phyloP scores from a whole-genome alignment of 352 stramenopile genomes.

The Pythium aquatile region DNA sequence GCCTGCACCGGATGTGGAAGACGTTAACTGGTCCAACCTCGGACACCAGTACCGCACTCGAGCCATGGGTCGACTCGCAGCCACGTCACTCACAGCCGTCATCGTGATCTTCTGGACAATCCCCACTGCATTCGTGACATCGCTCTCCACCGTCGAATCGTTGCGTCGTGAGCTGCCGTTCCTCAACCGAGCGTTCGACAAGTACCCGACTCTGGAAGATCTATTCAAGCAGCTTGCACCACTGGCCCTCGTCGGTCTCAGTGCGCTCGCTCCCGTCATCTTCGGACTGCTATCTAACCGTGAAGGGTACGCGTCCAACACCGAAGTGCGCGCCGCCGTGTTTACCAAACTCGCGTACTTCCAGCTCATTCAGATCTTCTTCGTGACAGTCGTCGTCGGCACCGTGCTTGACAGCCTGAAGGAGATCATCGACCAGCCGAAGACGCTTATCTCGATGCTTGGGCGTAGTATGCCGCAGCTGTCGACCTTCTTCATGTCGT shows the following conservation, averaged over 20 bases:
- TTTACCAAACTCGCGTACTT: conserved; percentile 84
- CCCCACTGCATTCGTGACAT: conserved; percentile 73
- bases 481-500: conserved; percentile 86
- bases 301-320: conserved; percentile 70
- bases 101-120: conserved; percentile 87
- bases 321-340: conserved; percentile 55
- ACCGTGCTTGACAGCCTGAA: conserved; percentile 74
- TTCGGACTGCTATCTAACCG: conserved; percentile 63
- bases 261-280: conserved; percentile 55
- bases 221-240: conserved; percentile 74
- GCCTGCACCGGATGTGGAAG: conserved; percentile 52
- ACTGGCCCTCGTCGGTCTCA: conserved; percentile 58
- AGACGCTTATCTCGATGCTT: conserved; percentile 67
- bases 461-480: conserved; percentile 74
- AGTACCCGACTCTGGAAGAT: conserved; percentile 56
- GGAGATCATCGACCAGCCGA: conserved; percentile 70
- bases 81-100: conserved; percentile 44
- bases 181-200: conserved; percentile 58
- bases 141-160: conserved; percentile 66
- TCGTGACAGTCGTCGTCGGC: conserved; percentile 73
- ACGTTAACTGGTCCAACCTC: conserved; percentile 82
- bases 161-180: conserved; percentile 60
- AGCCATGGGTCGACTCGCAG: conserved; percentile 47
- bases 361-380: conserved; percentile 83
- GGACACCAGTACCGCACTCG: conserved; percentile 53